Conservation (phyloP, 78 protist genomes). For the Dictyostelium discoideum region DNA sequence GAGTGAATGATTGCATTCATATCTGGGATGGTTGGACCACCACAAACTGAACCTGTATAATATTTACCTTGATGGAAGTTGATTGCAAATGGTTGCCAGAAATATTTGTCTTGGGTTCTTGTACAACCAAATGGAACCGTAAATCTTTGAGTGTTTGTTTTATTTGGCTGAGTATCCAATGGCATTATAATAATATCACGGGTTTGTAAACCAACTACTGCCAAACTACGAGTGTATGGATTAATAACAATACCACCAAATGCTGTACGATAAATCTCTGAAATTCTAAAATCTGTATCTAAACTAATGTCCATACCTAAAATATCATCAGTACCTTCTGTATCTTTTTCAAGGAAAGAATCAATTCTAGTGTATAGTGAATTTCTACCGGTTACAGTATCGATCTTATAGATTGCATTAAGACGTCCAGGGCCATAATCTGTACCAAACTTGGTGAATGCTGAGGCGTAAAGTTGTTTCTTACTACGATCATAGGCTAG, state of each 20-base stretch:
- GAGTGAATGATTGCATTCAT: neutral
- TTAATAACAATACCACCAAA: constrained; percentile 49
- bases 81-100: constrained; percentile 36
- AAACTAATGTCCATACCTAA: neutral
- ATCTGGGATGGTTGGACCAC: constrained; percentile 24
- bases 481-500: constrained; percentile 29
- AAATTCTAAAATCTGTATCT: constrained; percentile 4
- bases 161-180: constrained; percentile 21
- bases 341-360: neutral
- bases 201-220: neutral
- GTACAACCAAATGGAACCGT: constrained; percentile 27
- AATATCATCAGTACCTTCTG: constrained; percentile 8
- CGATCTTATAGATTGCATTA: constrained; percentile 42
- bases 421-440: constrained; percentile 47
- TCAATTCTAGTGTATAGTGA: neutral
- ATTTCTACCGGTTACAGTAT: neutral
- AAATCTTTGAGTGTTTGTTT: neutral
- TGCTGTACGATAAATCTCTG: neutral
- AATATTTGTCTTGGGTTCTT: neutral
- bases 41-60: constrained; percentile 47
- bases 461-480: neutral
- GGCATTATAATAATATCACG: constrained; percentile 13
- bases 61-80: constrained; percentile 46
- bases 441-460: constrained; percentile 52
- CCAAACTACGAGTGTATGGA: constrained; percentile 1